Evolutionary conservation across 2,329 filamentous ascomycete genomes (phyloP).

Genomic region (Immersiporthe knoxdaviesiana): DNA sequence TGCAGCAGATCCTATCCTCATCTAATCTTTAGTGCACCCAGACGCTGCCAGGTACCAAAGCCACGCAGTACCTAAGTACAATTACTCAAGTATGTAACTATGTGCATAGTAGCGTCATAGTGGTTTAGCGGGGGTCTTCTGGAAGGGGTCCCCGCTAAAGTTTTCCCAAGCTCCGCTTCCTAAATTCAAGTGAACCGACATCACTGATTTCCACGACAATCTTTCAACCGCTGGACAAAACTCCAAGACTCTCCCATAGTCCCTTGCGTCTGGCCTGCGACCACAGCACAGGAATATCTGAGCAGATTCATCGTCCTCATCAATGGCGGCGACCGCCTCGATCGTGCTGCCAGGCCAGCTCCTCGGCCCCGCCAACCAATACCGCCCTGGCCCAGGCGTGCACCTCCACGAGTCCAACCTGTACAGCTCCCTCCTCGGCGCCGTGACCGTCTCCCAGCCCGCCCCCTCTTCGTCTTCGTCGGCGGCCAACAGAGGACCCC

Average conservation of each 20-base stretch:
- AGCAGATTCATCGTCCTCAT: not conserved
- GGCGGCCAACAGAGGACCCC: conserved; percentile 42
- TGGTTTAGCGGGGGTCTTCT: not conserved
- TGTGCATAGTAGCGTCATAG: no score
- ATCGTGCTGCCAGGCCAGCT: conserved; percentile 81
- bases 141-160: not conserved
- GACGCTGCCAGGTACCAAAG: not conserved
- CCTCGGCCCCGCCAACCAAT: conserved; percentile 69
- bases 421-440: conserved; percentile 81
- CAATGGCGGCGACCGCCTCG: conserved; percentile 18
- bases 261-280: no score
- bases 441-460: conserved; percentile 59
- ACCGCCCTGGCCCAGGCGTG: conserved; percentile 78
- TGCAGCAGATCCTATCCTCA: not conserved
- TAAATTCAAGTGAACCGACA: not conserved
- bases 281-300: not conserved
- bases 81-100: no score
- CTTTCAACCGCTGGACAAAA: not conserved
- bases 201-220: not conserved
- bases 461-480: conserved; percentile 35
- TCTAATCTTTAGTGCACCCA: not conserved
- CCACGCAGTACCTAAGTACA: not conserved
- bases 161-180: not conserved
- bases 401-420: conserved; percentile 77
- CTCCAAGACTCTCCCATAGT: no score